Evolutionary conservation across 1,139 yeast species (phyloP).

Genomic region (Tardiomyces blankii): DNA sequence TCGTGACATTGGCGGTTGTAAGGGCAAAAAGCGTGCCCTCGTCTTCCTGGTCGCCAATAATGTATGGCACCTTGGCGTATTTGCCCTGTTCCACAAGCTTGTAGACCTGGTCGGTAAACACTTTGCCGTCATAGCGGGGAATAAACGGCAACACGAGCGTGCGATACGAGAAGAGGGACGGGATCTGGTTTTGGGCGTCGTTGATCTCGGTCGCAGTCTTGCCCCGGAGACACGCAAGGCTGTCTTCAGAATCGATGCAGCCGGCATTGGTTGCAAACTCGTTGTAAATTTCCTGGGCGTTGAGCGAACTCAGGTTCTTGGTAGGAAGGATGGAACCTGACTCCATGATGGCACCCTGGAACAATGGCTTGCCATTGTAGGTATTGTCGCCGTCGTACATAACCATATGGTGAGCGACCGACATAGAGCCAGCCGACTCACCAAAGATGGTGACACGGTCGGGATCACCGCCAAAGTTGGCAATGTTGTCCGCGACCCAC

Average conservation of each 20-base stretch:
- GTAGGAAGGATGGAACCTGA: constrained; percentile 12
- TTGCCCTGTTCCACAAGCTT: constrained; percentile 7
- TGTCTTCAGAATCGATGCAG: constrained; percentile 9
- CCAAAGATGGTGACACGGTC: constrained; percentile 27
- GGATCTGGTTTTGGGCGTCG: constrained; percentile 10
- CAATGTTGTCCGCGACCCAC: constrained; percentile 29
- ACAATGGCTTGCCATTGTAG: constrained; percentile 13
- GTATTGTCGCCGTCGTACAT: constrained; percentile 15
- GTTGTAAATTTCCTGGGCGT: constrained; percentile 10
- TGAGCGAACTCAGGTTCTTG: constrained; percentile 2
- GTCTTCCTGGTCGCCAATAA: constrained; percentile 14
- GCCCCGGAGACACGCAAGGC: constrained; percentile 11
- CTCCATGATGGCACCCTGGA: constrained; percentile 23
- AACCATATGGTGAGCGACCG: constrained; percentile 21
- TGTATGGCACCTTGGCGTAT: constrained; percentile 8
- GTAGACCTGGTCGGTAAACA: constrained; percentile 9
- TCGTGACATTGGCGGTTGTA: constrained; percentile 2
- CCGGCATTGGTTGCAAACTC: constrained; percentile 7
- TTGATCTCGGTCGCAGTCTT: constrained; percentile 7
- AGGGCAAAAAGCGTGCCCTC: constrained; percentile 11
- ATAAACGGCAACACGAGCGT: not conserved
- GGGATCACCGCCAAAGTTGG: constrained; percentile 30
- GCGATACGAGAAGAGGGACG: constrained; percentile 6
- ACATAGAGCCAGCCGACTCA: constrained; percentile 29
- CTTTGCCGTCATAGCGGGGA: constrained; percentile 13